Percentiles rank a stretch among this genome's conserved stretches.
Evolutionary conservation across 1,284 basidiomycete genomes (phyloP).

Genomic region (Trametes versicolor): DNA sequence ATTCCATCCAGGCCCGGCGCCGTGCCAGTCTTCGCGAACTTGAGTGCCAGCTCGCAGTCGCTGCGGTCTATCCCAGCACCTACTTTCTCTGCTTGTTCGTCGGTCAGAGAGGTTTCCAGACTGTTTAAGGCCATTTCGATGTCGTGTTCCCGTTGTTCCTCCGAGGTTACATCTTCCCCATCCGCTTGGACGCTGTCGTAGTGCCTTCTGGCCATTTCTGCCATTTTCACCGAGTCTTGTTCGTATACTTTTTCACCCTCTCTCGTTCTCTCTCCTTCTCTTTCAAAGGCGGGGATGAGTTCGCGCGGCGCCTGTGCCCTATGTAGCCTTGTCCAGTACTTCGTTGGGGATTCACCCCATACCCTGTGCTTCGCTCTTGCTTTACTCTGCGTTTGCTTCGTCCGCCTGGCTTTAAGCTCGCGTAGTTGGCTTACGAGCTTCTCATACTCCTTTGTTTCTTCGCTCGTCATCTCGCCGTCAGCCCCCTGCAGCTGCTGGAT

Average conservation of each 20-base stretch:
- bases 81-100: background rate
- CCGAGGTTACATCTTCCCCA: too few relatives aligned
- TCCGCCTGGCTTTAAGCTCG: background rate
- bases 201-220: constrained; percentile 11
- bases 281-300: constrained; percentile 7
- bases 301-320: background rate
- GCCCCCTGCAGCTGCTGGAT: background rate
- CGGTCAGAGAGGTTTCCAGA: background rate
- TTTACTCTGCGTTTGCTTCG: background rate
- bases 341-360: constrained; percentile 45
- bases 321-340: constrained; percentile 45
- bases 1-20: constrained; percentile 37
- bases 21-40: constrained; percentile 5
- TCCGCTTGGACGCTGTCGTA: constrained; percentile 1
- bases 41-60: constrained; percentile 5
- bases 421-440: background rate
- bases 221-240: constrained; percentile 9
- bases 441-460: background rate
- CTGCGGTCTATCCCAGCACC: background rate
- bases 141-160: background rate
- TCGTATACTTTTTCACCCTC: background rate
- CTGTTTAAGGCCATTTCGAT: background rate
- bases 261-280: too few relatives aligned
- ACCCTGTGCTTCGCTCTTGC: constrained; percentile 19
- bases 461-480: too few relatives aligned